These are phyloP conservation scores for Asterochloris sp. DNA, from an alignment of 139 green algal genomes.

Conservation along the genomic window DNA sequence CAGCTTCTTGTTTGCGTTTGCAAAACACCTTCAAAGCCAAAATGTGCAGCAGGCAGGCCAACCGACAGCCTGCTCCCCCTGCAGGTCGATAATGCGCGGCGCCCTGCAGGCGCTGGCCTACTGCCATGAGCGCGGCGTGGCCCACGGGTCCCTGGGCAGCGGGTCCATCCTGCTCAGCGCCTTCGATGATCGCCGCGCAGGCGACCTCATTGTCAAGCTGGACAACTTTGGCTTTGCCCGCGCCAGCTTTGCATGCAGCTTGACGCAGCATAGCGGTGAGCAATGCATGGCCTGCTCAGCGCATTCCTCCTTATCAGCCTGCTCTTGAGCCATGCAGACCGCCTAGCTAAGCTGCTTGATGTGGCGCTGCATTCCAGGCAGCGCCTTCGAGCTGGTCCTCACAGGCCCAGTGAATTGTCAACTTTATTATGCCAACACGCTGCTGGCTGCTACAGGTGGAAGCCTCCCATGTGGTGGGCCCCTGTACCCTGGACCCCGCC, in stretches of 20 bases:
- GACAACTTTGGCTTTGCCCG: conserved; percentile 76
- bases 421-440: too few relatives aligned
- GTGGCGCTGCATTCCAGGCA: background rate
- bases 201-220: conserved; percentile 64
- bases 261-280: background rate
- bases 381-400: background rate
- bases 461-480: background rate
- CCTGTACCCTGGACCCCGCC: background rate
- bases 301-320: too few relatives aligned
- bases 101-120: conserved; percentile 53
- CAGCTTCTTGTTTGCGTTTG: too few relatives aligned
- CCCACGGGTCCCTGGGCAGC: conserved; percentile 65
- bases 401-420: too few relatives aligned
- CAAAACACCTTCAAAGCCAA: background rate
- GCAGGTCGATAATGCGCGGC: conserved; percentile 33
- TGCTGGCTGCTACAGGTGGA: too few relatives aligned
- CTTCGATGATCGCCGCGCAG: conserved; percentile 43
- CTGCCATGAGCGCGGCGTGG: conserved; percentile 52
- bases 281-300: background rate
- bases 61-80: background rate
- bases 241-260: conserved; percentile 1
- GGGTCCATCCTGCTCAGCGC: conserved; percentile 63
- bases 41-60: background rate
- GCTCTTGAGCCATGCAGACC: background rate
- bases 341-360: background rate